Evolutionary conservation across 2,329 filamentous ascomycete species (phyloP), one percentile per base, ranked within the genome.

Genomic region (Fusarium anguioides): DNA sequence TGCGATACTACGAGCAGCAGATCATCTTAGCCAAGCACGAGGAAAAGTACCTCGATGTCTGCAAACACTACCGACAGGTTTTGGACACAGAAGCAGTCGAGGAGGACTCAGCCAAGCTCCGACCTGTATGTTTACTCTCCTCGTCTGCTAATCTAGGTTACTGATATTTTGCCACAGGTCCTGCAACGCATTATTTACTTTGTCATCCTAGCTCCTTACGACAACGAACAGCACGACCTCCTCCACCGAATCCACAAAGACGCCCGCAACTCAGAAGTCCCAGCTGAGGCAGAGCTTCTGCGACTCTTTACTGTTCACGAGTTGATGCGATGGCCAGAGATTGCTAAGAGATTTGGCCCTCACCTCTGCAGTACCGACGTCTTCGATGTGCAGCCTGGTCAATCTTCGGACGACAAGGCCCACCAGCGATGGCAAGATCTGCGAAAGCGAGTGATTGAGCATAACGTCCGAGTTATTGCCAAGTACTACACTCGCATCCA

Each of bases 401-500:
- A 89, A 70, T 89, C 90, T 8, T 83, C 84, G 31, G 94, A 97
- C 72, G 86, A 90, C 62, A 95, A 97, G 80, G 91, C 94, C 26
- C 83, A 92, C 79, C 88, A 91, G 79, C 88, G 96, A 77, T 99
- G 95, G 94, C 87, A 96, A 76, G 96, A 97, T 77, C 84, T 99
- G 68, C 92, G 96, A 75, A 98, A 98, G 86, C 94, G 96, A 51
- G 96, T 99, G 64, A 99, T 99, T 74, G 96, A 99, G 83, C 96
- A 99, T 83, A 99, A 99, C 71, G 95, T 99, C 51, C 93, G 96
- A 50, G 96, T 99, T 3, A 89, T 99, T 35, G 96, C 96, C 73
- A 97, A 97, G 81, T 99, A 99, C 85, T 99, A 99, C 83, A 99
- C 96, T 21, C 93, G 96, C 72, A 97, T 99, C 76, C 91, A 93